Conservation (phyloP, 495 filamentous ascomycete genomes). For the Daldinia childiae region DNA sequence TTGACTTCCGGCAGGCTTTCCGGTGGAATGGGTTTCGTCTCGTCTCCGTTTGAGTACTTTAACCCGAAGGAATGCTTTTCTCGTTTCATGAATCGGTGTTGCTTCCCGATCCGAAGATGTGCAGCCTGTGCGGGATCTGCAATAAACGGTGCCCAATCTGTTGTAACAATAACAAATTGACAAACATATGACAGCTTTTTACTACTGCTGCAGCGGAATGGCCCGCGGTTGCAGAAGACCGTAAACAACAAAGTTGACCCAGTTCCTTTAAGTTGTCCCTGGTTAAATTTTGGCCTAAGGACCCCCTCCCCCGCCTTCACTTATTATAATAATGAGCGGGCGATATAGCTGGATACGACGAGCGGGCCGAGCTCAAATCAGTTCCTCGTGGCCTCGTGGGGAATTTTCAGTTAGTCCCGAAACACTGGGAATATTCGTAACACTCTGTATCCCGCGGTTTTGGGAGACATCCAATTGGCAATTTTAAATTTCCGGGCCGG, state of each 20-base stretch:
- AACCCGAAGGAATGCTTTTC: slow-evolving; percentile 40
- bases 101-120: slow-evolving; percentile 40
- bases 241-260: slow-evolving; percentile 1
- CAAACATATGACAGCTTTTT: slow-evolving; percentile 41
- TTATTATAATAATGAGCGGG: slow-evolving; percentile 26
- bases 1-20: slow-evolving; percentile 34
- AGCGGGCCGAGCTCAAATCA: slow-evolving; percentile 28
- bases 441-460: slow-evolving; percentile 5
- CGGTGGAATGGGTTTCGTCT: slow-evolving; percentile 40
- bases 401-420: slow-evolving; percentile 4
- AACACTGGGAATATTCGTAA: slow-evolving; percentile 11
- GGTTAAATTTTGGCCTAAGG: neutral
- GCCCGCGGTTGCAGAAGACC: slow-evolving; percentile 29
- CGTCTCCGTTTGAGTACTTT: slow-evolving; percentile 40
- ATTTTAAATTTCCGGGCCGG: slow-evolving; percentile 31
- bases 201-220: slow-evolving; percentile 40
- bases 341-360: slow-evolving; percentile 27
- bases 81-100: slow-evolving; percentile 43
- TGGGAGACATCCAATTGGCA: slow-evolving; percentile 31
- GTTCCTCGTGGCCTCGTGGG: slow-evolving; percentile 20
- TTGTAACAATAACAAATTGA: slow-evolving; percentile 30
- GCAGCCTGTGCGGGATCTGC: slow-evolving; percentile 37
- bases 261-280: neutral
- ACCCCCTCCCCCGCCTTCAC: slow-evolving; percentile 35
- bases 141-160: slow-evolving; percentile 20